A percentile compares a stretch with the other conserved stretches of the same genome.
Conservation (phyloP, 1,139 yeast species). For the Kurtzmaniella quercitrusa region DNA sequence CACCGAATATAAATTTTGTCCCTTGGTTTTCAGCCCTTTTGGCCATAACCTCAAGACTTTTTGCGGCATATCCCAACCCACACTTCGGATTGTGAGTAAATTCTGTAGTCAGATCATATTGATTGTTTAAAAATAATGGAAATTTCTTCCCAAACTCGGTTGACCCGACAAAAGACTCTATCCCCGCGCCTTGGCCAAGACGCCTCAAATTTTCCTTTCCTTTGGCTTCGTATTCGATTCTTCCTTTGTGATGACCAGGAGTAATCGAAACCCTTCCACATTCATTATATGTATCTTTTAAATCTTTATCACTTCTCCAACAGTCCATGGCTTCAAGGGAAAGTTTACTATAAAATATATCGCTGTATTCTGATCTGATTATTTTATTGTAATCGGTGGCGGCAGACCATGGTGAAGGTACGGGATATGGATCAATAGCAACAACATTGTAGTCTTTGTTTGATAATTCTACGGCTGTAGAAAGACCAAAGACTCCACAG, state of each 20-base stretch:
- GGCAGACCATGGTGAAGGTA: conserved; percentile 49
- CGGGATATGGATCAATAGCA: conserved; percentile 34
- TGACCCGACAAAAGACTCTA: conserved; percentile 22
- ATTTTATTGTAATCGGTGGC: conserved; percentile 47
- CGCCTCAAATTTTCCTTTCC: conserved; percentile 26
- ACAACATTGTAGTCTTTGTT: conserved; percentile 17
- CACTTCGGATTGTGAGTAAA: conserved; percentile 18
- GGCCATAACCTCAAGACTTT: conserved; percentile 17
- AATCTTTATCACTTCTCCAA: conserved; percentile 36
- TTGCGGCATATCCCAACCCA: conserved; percentile 25
- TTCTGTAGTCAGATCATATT: conserved; percentile 10
- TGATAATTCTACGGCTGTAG: conserved; percentile 17
- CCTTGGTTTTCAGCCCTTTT: conserved; percentile 18
- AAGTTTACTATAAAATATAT: conserved; percentile 29
- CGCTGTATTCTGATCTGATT: conserved; percentile 40
- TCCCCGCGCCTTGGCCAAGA: conserved; percentile 24
- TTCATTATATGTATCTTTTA: conserved; percentile 24
- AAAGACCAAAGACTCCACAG: conserved; percentile 19
- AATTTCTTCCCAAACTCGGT: conserved; percentile 20
- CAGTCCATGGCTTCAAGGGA: conserved; percentile 36
- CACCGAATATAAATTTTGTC: conserved; percentile 22
- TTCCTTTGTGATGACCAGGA: conserved; percentile 14
- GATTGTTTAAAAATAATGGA: conserved; percentile 22
- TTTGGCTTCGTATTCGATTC: conserved; percentile 28
- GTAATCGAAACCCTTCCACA: conserved; percentile 28